Evolutionary conservation across 331 rosid genomes (phyloP), one percentile per base, ranked within the genome.

Genomic region (Acacia concinna): DNA sequence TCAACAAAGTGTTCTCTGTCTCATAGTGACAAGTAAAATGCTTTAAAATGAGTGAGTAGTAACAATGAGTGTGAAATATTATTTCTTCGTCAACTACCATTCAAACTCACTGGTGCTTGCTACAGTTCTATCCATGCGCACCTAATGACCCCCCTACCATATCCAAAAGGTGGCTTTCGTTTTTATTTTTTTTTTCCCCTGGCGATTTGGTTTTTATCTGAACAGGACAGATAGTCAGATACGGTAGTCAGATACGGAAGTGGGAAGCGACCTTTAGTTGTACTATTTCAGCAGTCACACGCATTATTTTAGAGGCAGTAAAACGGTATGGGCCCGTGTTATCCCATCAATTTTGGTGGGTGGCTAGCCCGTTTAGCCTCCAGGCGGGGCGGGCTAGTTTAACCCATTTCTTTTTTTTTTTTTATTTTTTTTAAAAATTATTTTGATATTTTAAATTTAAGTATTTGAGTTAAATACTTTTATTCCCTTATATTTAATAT

Each of bases 31-130:
- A 6, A 25, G 34, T 12, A 27, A 32, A 17, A 79, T 37, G 14
- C 23, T 62, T 30, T 31, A 15, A 62, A 14, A 15, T 2, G 38
- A 62, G 41, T 62, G 68, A 15, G 23, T 5, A 4, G 35, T 11
- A 12, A 1, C 1, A 57, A n/a, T 5, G 3, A 0, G 6, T 15
- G 68, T 30, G 40, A 14, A 18, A 1, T 3, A 17, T 15, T 32
- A 15, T 2, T 17, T 27, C n/a, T 60, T 35, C n/a, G 20, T 30
- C 25, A 76, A 27, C 84, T 41, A 15, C 66, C 82, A 8, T 79
- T 79, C 82, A 54, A 4, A 30, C 6, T 4, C 34, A 0, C 30
- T 63, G n/a, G 43, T 25, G 17, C 14, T 62, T 20, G 65, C 15
- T 13, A 14, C 30, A 13, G 13, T 66, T 56, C 7, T 23, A 23